These are phyloP conservation scores for Xylariaceae sp. DNA, from an alignment of 2,329 filamentous ascomycete genomes.

Conservation along the genomic window DNA sequence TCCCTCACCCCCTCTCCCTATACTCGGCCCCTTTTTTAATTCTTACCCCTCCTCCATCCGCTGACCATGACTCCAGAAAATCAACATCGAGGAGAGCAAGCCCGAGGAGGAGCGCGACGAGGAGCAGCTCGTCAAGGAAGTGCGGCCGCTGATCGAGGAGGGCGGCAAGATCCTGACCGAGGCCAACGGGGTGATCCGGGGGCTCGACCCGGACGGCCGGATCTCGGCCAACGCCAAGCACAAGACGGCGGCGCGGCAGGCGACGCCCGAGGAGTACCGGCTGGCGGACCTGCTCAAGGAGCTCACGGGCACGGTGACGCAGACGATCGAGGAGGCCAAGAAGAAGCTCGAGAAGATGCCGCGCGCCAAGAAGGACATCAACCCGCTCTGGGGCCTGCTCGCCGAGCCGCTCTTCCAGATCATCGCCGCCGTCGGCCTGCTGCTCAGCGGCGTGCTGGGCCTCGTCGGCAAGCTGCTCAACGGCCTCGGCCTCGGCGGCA, in stretches of 20 bases:
- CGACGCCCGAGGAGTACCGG: conserved; percentile 74
- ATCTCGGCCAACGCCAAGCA: conserved; percentile 82
- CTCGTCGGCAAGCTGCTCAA: conserved; percentile 75
- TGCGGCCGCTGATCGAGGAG: conserved; percentile 84
- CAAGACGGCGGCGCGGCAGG: conserved; percentile 65
- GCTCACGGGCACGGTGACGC: conserved; percentile 71
- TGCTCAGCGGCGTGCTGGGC: conserved; percentile 75
- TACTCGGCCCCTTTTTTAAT: background rate
- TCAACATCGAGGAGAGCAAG: conserved; percentile 72
- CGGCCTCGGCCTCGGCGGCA: conserved; percentile 72
- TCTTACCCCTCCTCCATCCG: no score
- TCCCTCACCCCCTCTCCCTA: no score
- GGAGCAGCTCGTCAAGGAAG: conserved; percentile 76
- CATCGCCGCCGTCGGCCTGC: conserved; percentile 75
- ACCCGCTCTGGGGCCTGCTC: conserved; percentile 77
- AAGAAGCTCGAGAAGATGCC: conserved; percentile 87
- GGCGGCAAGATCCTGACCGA: conserved; percentile 75
- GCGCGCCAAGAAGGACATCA: conserved; percentile 89
- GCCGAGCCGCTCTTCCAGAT: conserved; percentile 89
- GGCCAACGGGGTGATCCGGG: conserved; percentile 78
- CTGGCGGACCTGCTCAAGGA: conserved; percentile 82
- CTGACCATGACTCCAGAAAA: conserved; percentile 57
- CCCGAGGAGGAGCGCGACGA: conserved; percentile 86
- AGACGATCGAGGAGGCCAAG: conserved; percentile 81
- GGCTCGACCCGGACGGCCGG: conserved; percentile 79